Evolutionary conservation across 192 early-diverging fungal species (phyloP), one percentile per base, ranked within the genome.

Genomic region (Backusella luteola): DNA sequence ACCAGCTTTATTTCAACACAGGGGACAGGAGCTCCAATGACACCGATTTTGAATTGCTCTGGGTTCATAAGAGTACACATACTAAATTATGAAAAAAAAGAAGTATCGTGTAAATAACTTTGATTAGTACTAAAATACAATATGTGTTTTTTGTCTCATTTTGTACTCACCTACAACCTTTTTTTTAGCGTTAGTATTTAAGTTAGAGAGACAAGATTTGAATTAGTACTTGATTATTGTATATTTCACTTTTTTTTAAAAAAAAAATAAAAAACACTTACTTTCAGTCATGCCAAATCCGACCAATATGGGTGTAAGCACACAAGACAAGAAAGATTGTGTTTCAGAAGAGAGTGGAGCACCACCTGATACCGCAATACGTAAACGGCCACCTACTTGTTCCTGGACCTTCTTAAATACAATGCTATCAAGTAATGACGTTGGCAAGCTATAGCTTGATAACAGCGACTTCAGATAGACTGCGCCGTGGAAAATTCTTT

Each of bases 301-400:
- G 66, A 93, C 90, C 41, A 98, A 80, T 74, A 96, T 86, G 15
- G 93, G 90, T 79, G 91, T 93, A 52, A 97, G 76, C 2, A 88
- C 79, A n/a, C 89, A 87, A 5, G 91, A 85, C 67, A 99, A 84
- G 74, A 97, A 96, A 63, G 89, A 81, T 75, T 97, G 96, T 34
- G 95, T 97, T 53, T 94, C 93, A 41, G 77, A 14, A 39, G 93
- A 93, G 76, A 99, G 87, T 67, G 94, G 94, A 6, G 97, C 97
- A 69, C 97, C 97, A 80, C 96, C 96, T 14, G 91, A 89, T 38
- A 96, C 76, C 1, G 90, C 93, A 77, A 91, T 89, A 77, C 91
- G 88, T 68, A 99, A 84, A 44, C 92, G 86, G 39, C 96, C 95
- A 75, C 97, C 97, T 46, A 93, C 92, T 80, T 92, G 91, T 69